These are phyloP conservation scores for Rhinocladiella similis DNA, from an alignment of 2,329 filamentous ascomycete genomes.

Conservation along the genomic window DNA sequence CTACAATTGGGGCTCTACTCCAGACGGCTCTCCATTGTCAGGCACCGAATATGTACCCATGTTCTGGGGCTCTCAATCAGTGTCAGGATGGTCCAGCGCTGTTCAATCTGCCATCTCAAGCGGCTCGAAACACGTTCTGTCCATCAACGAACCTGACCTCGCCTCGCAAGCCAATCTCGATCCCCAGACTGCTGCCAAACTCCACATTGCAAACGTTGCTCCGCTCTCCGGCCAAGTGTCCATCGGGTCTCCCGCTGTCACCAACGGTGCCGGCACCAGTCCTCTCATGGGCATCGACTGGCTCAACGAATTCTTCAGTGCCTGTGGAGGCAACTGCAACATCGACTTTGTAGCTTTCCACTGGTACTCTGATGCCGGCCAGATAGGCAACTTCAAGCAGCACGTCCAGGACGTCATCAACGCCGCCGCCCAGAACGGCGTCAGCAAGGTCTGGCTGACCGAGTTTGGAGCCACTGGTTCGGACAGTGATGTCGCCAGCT, in stretches of 20 bases:
- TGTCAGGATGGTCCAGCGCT: constrained; percentile 37
- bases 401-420: constrained; percentile 39
- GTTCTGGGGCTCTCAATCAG: constrained; percentile 43
- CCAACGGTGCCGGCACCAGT: constrained; percentile 36
- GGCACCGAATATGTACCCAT: constrained; percentile 47
- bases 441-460: constrained; percentile 47
- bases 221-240: constrained; percentile 38
- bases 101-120: constrained; percentile 32
- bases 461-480: constrained; percentile 41
- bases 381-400: constrained; percentile 37
- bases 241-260: constrained; percentile 45
- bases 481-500: constrained; percentile 30
- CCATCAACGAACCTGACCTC: constrained; percentile 51
- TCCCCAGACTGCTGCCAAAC: constrained; percentile 37
- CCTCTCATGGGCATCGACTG: constrained; percentile 39
- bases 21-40: constrained; percentile 34
- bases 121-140: constrained; percentile 40
- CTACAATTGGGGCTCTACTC: constrained; percentile 45
- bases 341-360: constrained; percentile 46
- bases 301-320: constrained; percentile 41
- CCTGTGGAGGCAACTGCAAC: constrained; percentile 39
- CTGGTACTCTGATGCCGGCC: constrained; percentile 42
- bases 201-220: constrained; percentile 42
- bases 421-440: constrained; percentile 34
- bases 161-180: constrained; percentile 40